Evolutionary conservation across 1,284 basidiomycete genomes (phyloP).

Genomic region (Lentinula novae-zelandiae): DNA sequence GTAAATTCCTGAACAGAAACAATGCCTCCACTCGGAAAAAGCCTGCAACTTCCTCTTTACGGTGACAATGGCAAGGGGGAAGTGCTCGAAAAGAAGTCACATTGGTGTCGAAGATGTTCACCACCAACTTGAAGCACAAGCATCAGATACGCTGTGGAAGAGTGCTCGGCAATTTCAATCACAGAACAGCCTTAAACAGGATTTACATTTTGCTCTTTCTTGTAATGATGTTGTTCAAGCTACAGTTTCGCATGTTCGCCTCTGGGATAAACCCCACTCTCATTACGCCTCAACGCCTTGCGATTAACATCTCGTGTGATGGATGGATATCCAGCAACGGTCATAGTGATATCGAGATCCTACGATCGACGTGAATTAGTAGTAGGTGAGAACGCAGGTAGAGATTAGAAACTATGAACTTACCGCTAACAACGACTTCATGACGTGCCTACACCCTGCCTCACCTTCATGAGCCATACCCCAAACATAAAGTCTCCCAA

Average conservation of each 20-base stretch:
- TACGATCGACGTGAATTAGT: constrained; percentile 11
- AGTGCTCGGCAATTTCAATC: no score
- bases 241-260: constrained; percentile 38
- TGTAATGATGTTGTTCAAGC: neutral
- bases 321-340: constrained; percentile 42
- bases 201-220: no score
- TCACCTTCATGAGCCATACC: constrained; percentile 49
- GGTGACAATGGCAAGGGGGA: no score
- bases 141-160: no score
- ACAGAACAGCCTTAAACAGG: no score
- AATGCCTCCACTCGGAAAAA: no score
- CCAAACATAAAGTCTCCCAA: constrained; percentile 48
- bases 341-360: constrained; percentile 58
- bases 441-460: constrained; percentile 49
- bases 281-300: constrained; percentile 33
- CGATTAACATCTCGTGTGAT: constrained; percentile 37
- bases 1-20: no score
- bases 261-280: constrained; percentile 33
- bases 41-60: no score
- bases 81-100: no score
- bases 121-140: no score
- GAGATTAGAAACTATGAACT: constrained; percentile 10
- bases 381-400: neutral
- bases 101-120: no score
- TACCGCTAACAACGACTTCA: constrained; percentile 53